Conservation (phyloP, 257 asterid species). For the Coffea eugenioides region DNA sequence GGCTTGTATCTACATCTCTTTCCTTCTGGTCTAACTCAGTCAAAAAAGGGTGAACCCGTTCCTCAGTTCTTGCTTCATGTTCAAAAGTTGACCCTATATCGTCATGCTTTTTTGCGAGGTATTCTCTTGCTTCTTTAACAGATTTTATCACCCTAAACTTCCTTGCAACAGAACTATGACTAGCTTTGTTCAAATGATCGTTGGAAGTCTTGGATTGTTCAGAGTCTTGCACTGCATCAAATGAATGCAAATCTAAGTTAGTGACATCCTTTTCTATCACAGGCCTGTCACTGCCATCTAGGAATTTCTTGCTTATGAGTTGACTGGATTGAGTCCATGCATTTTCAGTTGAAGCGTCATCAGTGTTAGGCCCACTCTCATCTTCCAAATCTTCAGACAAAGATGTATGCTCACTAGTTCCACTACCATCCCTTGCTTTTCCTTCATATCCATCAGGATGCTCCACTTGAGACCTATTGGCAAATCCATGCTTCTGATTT, state of each 20-base stretch:
- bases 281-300: constrained; percentile 27
- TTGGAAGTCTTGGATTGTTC: constrained; percentile 28
- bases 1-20: constrained; percentile 21
- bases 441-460: constrained; percentile 23
- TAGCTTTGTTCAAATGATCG: constrained; percentile 19
- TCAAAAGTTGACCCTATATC: constrained; percentile 32
- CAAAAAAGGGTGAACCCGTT: constrained; percentile 23
- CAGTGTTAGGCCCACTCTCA: constrained; percentile 22
- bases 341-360: constrained; percentile 28
- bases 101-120: constrained; percentile 56
- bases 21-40: constrained; percentile 21
- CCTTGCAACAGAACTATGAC: constrained; percentile 29
- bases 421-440: constrained; percentile 25
- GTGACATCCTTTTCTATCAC: constrained; percentile 16
- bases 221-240: constrained; percentile 24
- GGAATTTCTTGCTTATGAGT: constrained; percentile 14
- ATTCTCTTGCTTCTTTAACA: constrained; percentile 79
- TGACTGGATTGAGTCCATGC: constrained; percentile 18
- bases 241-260: constrained; percentile 25
- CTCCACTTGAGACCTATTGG: constrained; percentile 25
- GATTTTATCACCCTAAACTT: constrained; percentile 65
- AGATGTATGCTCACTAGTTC: constrained; percentile 25
- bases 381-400: constrained; percentile 15
- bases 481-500: constrained; percentile 10
- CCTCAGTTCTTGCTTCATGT: constrained; percentile 24